Conservation (phyloP, 2,329 filamentous ascomycete genomes). For the Acrocalymma vagum region DNA sequence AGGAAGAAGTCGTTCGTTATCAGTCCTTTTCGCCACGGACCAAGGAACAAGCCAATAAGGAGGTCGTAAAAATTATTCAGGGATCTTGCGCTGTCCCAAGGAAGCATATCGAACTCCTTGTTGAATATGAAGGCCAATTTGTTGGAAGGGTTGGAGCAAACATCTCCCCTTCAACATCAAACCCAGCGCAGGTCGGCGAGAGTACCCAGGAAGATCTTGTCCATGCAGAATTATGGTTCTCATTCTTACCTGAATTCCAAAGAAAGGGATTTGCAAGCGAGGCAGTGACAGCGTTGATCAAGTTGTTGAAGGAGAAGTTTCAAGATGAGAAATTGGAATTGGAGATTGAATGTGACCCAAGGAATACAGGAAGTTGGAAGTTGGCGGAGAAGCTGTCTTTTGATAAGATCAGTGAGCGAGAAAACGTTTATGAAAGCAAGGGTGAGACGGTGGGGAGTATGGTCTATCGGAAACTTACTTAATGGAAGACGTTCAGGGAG, state of each 20-base stretch:
- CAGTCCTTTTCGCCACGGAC: slow-evolving; percentile 36
- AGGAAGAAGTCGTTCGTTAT: slow-evolving; percentile 33
- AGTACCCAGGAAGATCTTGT: slow-evolving; percentile 7
- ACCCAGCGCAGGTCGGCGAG: slow-evolving; percentile 12
- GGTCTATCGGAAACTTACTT: slow-evolving; percentile 37
- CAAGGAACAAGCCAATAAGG: slow-evolving; percentile 23
- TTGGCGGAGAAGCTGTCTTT: slow-evolving; percentile 43
- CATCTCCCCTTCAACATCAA: slow-evolving; percentile 12
- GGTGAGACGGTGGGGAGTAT: slow-evolving; percentile 43
- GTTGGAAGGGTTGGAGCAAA: slow-evolving; percentile 41
- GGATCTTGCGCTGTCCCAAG: slow-evolving; percentile 22
- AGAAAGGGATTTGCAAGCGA: slow-evolving; percentile 41
- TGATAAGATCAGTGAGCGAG: slow-evolving; percentile 28
- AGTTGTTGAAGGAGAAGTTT: slow-evolving; percentile 17
- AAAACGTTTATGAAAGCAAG: slow-evolving; percentile 38
- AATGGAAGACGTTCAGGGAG: too few species aligned
- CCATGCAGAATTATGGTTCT: slow-evolving; percentile 40
- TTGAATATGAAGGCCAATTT: slow-evolving; percentile 27
- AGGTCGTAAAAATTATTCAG: slow-evolving; percentile 27
- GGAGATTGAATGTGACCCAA: slow-evolving; percentile 47
- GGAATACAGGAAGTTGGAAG: slow-evolving; percentile 38
- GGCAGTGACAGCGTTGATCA: slow-evolving; percentile 37
- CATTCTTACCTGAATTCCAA: slow-evolving; percentile 32
- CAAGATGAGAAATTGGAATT: slow-evolving; percentile 23
- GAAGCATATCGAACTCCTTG: slow-evolving; percentile 38